Base-by-base conservation (phyloP, 75 land plant genomes). In the Selaginella tamariscina region DNA sequence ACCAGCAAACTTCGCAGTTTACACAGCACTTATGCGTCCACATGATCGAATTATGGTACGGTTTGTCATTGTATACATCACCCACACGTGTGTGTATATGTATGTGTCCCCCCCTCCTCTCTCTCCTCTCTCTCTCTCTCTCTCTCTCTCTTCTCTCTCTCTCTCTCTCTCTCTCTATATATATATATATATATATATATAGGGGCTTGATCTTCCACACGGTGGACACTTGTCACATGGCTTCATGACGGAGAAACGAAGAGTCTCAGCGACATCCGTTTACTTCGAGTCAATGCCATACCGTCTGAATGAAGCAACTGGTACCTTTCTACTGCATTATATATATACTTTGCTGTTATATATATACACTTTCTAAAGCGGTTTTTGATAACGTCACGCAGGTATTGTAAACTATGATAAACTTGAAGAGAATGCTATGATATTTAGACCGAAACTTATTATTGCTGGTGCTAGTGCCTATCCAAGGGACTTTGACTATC, bases 11-110 rank as follows among this genome's bases (percentile, higher is more conserved):
- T 91, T 91, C 78, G 92, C 79, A 57, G 97, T 85, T 30, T 91
- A 88, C 65, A 91, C 92, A 60, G 97, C 92, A 29, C 69, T 91
- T 62, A 85, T 88, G 62, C 82, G 73, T 23, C 97, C 97, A 55
- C 97, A 88, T 81, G 97, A 91, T 66, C 74, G 92, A n/a, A 87
- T 91, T 24, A 89, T 89, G 95, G 92, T 88, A 70, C 24, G 77
- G 65, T 21, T n/a, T 54, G 1, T 23, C 22, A 30, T n/a, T 30
- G 24, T 72, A n/a, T n/a, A n/a, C n/a, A n/a, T n/a, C n/a, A n/a
- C n/a, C n/a, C n/a, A n/a, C n/a, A n/a, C n/a, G n/a, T n/a, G n/a
- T n/a, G n/a, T n/a, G n/a, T n/a, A n/a, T n/a, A n/a, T n/a, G n/a
- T n/a, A n/a, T n/a, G n/a, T n/a, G n/a, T n/a, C n/a, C n/a, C n/a